Conservation (phyloP, 208 protist species). For the Angomonas deanei region DNA sequence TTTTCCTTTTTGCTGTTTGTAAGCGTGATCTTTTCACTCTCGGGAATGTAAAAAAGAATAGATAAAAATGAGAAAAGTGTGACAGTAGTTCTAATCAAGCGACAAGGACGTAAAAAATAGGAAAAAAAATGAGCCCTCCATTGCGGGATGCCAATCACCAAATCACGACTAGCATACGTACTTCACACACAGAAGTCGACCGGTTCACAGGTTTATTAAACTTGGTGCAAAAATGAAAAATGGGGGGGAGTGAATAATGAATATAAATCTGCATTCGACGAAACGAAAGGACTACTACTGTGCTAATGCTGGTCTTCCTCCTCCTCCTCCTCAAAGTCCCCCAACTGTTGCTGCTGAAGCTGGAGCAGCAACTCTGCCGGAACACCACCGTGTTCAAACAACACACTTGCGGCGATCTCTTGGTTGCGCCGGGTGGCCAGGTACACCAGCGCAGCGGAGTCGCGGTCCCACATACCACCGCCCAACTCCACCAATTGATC, state of each 20-base stretch:
- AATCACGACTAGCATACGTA: no score
- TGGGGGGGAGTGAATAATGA: no score
- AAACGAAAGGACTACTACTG: no score
- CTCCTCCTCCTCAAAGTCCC: slow-evolving; percentile 15
- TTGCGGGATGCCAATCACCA: no score
- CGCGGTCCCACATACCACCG: slow-evolving; percentile 71
- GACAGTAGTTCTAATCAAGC: no score
- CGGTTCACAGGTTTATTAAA: no score
- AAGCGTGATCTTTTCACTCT: neutral
- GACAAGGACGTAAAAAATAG: no score
- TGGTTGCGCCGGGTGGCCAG: slow-evolving; percentile 57
- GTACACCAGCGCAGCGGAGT: slow-evolving; percentile 69
- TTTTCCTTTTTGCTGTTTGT: no score
- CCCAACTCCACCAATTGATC: slow-evolving; percentile 69
- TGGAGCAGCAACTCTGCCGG: slow-evolving; percentile 34
- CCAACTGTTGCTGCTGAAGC: slow-evolving; percentile 21
- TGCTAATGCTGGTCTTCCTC: slow-evolving; percentile 21
- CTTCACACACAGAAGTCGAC: no score
- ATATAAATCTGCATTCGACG: no score
- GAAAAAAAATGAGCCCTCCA: no score
- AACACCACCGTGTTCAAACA: slow-evolving; percentile 67
- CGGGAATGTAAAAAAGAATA: slow-evolving; percentile 3
- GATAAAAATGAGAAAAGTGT: slow-evolving; percentile 2
- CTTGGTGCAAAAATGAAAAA: no score
- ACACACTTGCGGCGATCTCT: slow-evolving; percentile 71